These are phyloP conservation scores for Solanum gandarillasii DNA, from an alignment of 257 asterid genomes.

Conservation along the genomic window DNA sequence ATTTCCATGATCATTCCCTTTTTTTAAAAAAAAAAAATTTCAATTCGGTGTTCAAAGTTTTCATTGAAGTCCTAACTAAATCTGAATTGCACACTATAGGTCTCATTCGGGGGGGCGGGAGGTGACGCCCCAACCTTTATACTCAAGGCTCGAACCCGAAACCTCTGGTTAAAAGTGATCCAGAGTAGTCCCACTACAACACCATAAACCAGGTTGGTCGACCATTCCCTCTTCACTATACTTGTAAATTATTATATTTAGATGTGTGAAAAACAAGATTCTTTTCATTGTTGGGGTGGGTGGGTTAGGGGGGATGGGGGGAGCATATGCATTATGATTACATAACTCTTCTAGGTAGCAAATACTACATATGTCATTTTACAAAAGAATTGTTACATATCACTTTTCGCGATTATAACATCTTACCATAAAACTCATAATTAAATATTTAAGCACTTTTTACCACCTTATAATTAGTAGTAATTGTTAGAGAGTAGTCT, in stretches of 20 bases:
- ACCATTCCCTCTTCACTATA: not conserved
- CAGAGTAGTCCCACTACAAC: too few species aligned
- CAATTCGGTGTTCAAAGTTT: not conserved
- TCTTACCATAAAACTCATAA: constrained; percentile 21
- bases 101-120: not conserved
- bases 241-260: not conserved
- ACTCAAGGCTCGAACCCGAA: not conserved
- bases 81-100: not conserved
- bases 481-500: constrained; percentile 7
- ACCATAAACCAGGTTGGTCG: not conserved
- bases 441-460: constrained; percentile 13
- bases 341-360: constrained; percentile 13
- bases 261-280: constrained; percentile 42
- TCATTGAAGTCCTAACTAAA: too few species aligned
- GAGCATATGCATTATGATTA: constrained; percentile 20
- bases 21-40: too few species aligned
- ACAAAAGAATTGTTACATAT: constrained; percentile 2
- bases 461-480: constrained; percentile 19
- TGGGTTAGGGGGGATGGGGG: not conserved
- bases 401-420: constrained; percentile 19
- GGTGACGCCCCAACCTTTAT: not conserved
- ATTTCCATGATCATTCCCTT: not conserved
- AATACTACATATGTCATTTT: not conserved
- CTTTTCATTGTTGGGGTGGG: not conserved
- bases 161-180: too few species aligned